Base-by-base conservation (phyloP, 495 filamentous ascomycete species). In the Penicillium steckii region DNA sequence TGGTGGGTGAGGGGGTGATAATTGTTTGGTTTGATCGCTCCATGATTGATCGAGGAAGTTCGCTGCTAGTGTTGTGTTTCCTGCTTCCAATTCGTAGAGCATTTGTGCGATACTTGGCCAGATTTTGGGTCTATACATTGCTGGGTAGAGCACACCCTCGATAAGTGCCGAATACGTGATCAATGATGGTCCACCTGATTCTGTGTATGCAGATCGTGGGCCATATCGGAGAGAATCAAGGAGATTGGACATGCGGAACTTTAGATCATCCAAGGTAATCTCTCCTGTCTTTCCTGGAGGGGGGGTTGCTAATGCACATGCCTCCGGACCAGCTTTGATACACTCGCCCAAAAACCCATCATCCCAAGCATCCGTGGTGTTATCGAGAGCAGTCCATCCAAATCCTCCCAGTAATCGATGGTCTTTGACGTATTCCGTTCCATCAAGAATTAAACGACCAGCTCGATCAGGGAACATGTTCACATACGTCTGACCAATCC, bases 311-410 rank as follows among this genome's bases (percentile, higher is more conserved):
- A 60, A 24, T 21, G 57, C 53, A 9, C 57, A 60, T 23, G 13
- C 38, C 15, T 56, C 21, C 10, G 57, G 57, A 19, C 57, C 57
- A 22, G 57, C 48, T 9, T 26, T 50, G 45, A 60, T 30, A 47
- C 53, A 60, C 22, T 60, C 57, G 8, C 53, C 57, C 21, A 60
- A 33, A 12, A 56, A 60, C 9, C 57, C 57, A 23, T 60, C 53
- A 13, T 35, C 44, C 57, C 57, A 60, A 2, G 49, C 48, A 50
- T 56, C 53, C 1, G 57, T 60, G 1, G 53, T 26, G 40, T 60
- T 60, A 12, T 60, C 57, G 18, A 60, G 53, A 46, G 53, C 25
- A 1, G 57, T 56, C 57, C 57, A 60, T 8, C 57, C 53, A 44
- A 56, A 56, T 4, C 57, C 57, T 1, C 57, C 57, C 8, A 56